Percentiles rank a stretch among this genome's conserved stretches.
These are phyloP conservation scores for Pyrenochaeta sp. DNA, from an alignment of 2,329 filamentous ascomycete species.

Conservation along the genomic window DNA sequence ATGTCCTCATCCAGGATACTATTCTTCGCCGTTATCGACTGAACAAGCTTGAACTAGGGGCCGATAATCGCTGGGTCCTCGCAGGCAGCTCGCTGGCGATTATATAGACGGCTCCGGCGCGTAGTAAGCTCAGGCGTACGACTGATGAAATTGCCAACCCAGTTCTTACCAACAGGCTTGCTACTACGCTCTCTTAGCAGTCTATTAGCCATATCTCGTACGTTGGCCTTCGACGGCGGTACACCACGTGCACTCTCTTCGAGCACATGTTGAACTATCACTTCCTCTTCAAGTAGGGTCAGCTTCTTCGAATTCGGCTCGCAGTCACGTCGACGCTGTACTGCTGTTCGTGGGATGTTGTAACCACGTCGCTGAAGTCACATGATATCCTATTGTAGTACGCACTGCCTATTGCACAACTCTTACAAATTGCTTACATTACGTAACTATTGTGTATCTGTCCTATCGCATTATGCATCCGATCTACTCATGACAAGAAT, in stretches of 20 bases:
- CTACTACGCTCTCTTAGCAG: constrained; percentile 15
- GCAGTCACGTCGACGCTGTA: constrained; percentile 13
- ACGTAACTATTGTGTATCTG: no score
- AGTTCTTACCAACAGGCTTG: constrained; percentile 17
- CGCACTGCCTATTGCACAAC: no score
- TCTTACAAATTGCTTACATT: no score
- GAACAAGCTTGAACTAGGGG: constrained; percentile 9
- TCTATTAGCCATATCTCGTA: constrained; percentile 6
- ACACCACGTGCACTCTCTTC: constrained; percentile 4
- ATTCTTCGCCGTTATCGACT: constrained; percentile 10
- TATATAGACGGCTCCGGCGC: constrained; percentile 15
- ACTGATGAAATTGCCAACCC: constrained; percentile 20
- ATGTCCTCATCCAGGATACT: constrained; percentile 19
- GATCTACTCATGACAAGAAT: no score
- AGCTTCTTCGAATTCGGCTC: constrained; percentile 22
- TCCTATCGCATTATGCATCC: no score
- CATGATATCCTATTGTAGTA: no score
- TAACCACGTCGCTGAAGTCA: neutral
- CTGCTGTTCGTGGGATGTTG: neutral
- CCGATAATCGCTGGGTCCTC: constrained; percentile 15
- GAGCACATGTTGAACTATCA: constrained; percentile 19
- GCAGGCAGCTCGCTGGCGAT: constrained; percentile 15
- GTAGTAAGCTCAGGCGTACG: constrained; percentile 16
- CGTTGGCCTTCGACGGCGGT: constrained; percentile 2
- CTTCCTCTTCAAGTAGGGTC: constrained; percentile 24